These are phyloP conservation scores for Arthromyces matolae DNA, from an alignment of 768 basidiomycete species.

Conservation along the genomic window DNA sequence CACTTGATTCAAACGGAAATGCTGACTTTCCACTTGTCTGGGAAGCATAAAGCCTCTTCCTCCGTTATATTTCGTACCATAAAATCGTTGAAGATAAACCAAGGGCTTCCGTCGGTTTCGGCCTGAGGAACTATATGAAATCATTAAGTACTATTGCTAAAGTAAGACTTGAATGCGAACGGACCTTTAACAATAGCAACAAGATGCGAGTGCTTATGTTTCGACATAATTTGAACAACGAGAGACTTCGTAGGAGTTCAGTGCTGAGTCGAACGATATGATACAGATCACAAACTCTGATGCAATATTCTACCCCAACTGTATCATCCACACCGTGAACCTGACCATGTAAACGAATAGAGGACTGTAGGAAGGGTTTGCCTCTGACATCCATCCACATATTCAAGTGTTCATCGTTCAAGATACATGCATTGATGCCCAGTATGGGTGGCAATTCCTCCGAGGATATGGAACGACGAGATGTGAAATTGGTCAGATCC, in stretches of 20 bases:
- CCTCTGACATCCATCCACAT: slow-evolving; percentile 71
- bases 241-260: slow-evolving; percentile 52
- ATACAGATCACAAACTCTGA: slow-evolving; percentile 47
- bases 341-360: slow-evolving; percentile 55
- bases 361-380: slow-evolving; percentile 57
- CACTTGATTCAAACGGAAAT: neutral
- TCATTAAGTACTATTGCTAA: neutral
- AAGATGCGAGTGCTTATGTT: slow-evolving; percentile 74
- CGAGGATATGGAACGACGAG: slow-evolving; percentile 60
- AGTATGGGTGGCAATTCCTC: slow-evolving; percentile 77
- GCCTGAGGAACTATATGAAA: slow-evolving; percentile 56
- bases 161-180: slow-evolving; percentile 12
- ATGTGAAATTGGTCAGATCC: slow-evolving; percentile 68
- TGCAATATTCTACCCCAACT: slow-evolving; percentile 57
- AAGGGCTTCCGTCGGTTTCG: slow-evolving; percentile 54
- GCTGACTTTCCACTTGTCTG: slow-evolving; percentile 87
- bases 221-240: slow-evolving; percentile 73
- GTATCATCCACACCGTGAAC: slow-evolving; percentile 55
- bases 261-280: neutral
- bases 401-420: slow-evolving; percentile 67
- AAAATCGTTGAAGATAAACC: slow-evolving; percentile 98
- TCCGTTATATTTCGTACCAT: slow-evolving; percentile 81
- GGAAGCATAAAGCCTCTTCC: slow-evolving; percentile 84
- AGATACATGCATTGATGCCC: slow-evolving; percentile 80
- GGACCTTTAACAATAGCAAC: slow-evolving; percentile 84